Evolutionary conservation across 257 asterid genomes (phyloP), one percentile per base, ranked within the genome.

Genomic region (Jacaranda copaia): DNA sequence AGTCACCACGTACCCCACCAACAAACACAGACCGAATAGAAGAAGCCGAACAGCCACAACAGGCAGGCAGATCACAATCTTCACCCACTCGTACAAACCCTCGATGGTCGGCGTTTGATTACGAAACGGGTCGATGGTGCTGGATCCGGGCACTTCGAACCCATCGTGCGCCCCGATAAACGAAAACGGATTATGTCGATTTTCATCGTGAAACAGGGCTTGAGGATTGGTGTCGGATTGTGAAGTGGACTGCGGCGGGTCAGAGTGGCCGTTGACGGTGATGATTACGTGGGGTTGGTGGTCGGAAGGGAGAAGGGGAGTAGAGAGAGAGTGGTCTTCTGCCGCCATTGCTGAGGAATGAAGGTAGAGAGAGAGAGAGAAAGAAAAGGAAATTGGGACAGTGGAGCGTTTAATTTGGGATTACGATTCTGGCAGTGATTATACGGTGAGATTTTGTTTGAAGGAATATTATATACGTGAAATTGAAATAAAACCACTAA

Each of bases 61-160:
- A 2, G 98, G 99, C 83, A 92, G 72, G 79, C 93, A 88, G 67
- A 93, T 70, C 79, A 90, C 20, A 81, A 90, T 89, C 96, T 96
- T 96, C 56, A 89, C 38, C 93, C 97, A 93, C 88, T 96, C 99
- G 79, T 96, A 96, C 2, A 93, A 56, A 70, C 99, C 99, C 77
- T 88, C 95, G 75, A 96, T 62, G 4, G 38, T 15, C 16, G 85
- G 88, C 66, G 98, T 93, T 58, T 84, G 77, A 78, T 96, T 93
- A 38, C 87, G 85, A 58, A 91, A 96, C 57, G 99, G 98, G 71
- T 96, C 97, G 74, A 96, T 74, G 35, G 95, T 89, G 71, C 86
- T 72, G 77, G 97, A 79, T 68, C 80, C 86, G 55, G 95, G 97
- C 35, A 89, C 84, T 58, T 89, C 92, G 82, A 84, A 88, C 51